These are phyloP conservation scores for Penicillium turbatum DNA, from an alignment of 495 filamentous ascomycete genomes.

Conservation along the genomic window DNA sequence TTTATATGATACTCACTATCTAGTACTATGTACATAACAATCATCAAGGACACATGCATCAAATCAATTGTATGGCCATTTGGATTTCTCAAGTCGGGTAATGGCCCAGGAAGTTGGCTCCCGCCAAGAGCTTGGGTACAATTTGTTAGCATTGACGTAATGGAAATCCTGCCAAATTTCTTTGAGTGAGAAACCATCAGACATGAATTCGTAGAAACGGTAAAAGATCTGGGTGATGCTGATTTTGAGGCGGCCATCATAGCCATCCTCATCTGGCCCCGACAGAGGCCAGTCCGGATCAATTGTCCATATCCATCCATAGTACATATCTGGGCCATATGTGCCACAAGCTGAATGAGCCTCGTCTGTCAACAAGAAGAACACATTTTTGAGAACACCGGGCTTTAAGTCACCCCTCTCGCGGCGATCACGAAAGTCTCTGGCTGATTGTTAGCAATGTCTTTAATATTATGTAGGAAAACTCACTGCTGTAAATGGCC, in stretches of 20 bases:
- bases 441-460: not conserved
- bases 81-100: no score
- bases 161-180: constrained; percentile 2
- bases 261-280: not conserved
- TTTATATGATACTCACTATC: no score
- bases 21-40: no score
- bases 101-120: no score
- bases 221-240: not conserved
- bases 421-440: constrained; percentile 18
- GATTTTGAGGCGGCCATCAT: constrained; percentile 6
- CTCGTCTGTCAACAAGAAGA: constrained; percentile 3
- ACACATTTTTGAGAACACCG: not conserved
- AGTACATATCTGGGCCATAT: not conserved
- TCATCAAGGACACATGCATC: no score
- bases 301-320: not conserved
- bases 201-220: constrained; percentile 6
- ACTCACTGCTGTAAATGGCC: not conserved
- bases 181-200: not conserved
- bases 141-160: not conserved
- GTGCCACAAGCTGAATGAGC: not conserved
- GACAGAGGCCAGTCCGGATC: not conserved
- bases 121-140: no score
- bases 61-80: no score
- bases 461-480: not conserved
- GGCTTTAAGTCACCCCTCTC: not conserved